A percentile compares a stretch with the other conserved stretches of the same genome.
Evolutionary conservation across 257 asterid species (phyloP).

Genomic region (Apocynum venetum): DNA sequence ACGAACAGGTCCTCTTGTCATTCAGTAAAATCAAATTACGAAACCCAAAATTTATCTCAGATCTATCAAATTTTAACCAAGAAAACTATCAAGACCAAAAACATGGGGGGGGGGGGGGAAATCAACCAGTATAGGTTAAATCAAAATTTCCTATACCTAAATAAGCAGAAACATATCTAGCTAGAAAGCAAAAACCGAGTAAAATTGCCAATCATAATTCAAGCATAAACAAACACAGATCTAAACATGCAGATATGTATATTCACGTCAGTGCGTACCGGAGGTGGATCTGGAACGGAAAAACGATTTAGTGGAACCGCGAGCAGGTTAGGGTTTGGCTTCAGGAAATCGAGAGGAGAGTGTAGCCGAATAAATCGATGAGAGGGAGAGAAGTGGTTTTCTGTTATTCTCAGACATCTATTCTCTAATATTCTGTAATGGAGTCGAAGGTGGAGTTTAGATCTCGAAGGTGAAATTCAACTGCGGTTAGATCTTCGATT

Average conservation of each 20-base stretch:
- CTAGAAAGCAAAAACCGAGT: not conserved
- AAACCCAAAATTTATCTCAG: not conserved
- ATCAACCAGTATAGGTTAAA: not conserved
- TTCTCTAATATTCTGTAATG: not conserved
- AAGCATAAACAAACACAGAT: constrained; percentile 5
- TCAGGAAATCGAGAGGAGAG: not conserved
- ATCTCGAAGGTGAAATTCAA: no score
- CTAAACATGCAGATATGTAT: not conserved
- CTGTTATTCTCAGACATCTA: not conserved
- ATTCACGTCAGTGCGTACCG: constrained; percentile 11
- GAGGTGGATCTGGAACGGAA: constrained; percentile 15
- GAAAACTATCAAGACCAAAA: not conserved
- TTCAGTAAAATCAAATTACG: not conserved
- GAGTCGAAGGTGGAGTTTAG: not conserved
- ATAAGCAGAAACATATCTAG: not conserved
- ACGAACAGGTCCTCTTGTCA: not conserved
- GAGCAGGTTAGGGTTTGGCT: constrained; percentile 16
- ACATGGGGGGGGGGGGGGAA: not conserved
- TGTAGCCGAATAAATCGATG: not conserved
- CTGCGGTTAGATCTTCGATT: not conserved
- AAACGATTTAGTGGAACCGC: not conserved
- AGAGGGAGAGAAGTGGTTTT: not conserved
- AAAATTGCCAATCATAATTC: not conserved
- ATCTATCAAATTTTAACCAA: constrained; percentile 12
- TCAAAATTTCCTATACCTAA: no score